Conservation (phyloP, 306 rosid species). For the Oxytropis ochrocephala region DNA sequence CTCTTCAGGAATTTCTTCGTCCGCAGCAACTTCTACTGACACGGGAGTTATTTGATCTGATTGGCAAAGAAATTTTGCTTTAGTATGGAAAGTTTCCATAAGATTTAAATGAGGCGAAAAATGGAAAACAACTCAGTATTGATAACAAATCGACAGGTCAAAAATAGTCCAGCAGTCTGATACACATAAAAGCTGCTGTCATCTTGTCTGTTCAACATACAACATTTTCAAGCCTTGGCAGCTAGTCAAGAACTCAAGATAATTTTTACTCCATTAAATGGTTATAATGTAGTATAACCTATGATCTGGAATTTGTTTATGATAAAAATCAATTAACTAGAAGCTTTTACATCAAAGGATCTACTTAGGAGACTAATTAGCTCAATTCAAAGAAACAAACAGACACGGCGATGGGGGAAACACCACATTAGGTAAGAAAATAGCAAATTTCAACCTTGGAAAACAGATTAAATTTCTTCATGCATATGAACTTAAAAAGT, state of each 20-base stretch:
- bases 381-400: background rate
- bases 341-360: background rate
- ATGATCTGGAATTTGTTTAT: background rate
- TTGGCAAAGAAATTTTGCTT: constrained; percentile 17
- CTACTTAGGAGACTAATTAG: background rate
- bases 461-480: constrained; percentile 8
- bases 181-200: background rate
- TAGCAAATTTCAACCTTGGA: constrained; percentile 5
- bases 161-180: constrained; percentile 17
- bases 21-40: constrained; percentile 49
- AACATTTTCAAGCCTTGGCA: background rate
- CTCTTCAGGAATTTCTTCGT: constrained; percentile 98
- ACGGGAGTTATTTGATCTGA: constrained; percentile 73
- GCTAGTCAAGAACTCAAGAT: too few relatives aligned
- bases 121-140: background rate
- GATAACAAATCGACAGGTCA: background rate
- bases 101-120: constrained; percentile 5
- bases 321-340: background rate
- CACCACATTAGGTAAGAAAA: background rate
- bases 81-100: background rate
- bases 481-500: background rate
- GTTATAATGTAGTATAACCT: background rate
- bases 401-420: background rate
- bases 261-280: background rate
- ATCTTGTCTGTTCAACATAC: background rate